Evolutionary conservation across 106 monocot species (phyloP), one percentile per base, ranked within the genome.

Genomic region (Iris macrosiphon): DNA sequence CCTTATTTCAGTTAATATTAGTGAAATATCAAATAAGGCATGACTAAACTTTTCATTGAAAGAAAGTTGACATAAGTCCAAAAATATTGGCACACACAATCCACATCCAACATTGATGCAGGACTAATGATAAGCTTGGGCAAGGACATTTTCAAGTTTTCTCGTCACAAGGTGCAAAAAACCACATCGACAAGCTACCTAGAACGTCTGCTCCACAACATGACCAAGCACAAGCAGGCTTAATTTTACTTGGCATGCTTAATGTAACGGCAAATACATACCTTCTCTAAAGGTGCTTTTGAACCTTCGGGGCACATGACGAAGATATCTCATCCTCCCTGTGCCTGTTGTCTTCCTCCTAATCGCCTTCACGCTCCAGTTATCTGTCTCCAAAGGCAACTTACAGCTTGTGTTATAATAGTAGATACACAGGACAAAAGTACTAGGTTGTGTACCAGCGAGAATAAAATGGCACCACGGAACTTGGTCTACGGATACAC

Each of bases 211-310:
- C n/a, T n/a, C n/a, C n/a, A n/a, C n/a, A n/a, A n/a, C n/a, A n/a
- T n/a, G n/a, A n/a, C n/a, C n/a, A n/a, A n/a, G n/a, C n/a, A n/a
- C n/a, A n/a, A n/a, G n/a, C n/a, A n/a, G n/a, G n/a, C n/a, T n/a
- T n/a, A n/a, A n/a, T n/a, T n/a, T 44, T 44, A 20, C 16, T 44
- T 20, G 10, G 13, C 23, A 37, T 35, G 9, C 19, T 12, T 55
- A 15, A 13, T 28, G 49, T 4, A 50, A 29, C 3, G 6, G 27
- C 8, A 50, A 28, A 15, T 3, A 28, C n/a, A 3, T 57, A 75
- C 75, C 75, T 76, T 76, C 75, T 45, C 69, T 64, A 59, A 76
- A 76, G 25, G 45, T 65, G 64, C 64, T 76, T 58, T 76, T 76
- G 52, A 70, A 76, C 18, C 75, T 57, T 16, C 58, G 69, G 26